These are phyloP conservation scores for Quercus alba DNA, from an alignment of 306 rosid genomes.

Conservation along the genomic window DNA sequence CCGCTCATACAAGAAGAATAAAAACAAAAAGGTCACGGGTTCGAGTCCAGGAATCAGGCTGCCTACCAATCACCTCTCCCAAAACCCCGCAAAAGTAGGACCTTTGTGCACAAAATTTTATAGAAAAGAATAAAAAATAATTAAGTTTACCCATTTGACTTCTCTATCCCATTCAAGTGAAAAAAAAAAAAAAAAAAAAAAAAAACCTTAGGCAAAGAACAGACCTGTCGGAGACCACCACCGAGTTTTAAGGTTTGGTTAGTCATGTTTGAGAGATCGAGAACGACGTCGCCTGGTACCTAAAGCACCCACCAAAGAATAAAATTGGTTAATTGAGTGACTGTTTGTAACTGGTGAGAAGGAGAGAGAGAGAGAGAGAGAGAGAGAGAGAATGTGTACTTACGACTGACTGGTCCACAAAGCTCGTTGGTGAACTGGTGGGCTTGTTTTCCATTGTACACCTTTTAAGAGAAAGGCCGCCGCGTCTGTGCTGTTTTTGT, in stretches of 20 bases:
- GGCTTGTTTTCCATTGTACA: conserved; percentile 43
- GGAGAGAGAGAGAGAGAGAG: not conserved
- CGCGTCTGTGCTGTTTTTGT: too few relatives aligned
- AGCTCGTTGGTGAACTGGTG: conserved; percentile 29
- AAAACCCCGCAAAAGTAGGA: too few relatives aligned
- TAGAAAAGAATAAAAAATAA: not conserved
- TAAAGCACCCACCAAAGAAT: conserved; percentile 20
- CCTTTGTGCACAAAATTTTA: too few relatives aligned
- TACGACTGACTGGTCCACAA: conserved; percentile 51
- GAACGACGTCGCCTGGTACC: conserved; percentile 91
- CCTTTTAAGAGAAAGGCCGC: not conserved
- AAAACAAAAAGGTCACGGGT: too few relatives aligned
- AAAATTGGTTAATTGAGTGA: not conserved
- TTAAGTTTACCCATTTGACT: too few relatives aligned
- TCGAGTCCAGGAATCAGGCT: too few relatives aligned
- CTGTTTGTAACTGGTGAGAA: not conserved
- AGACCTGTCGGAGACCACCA: conserved; percentile 80
- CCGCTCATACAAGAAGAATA: not conserved
- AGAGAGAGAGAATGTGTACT: conserved; percentile 12
- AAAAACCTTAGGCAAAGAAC: conserved; percentile 8
- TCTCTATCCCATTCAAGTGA: too few relatives aligned
- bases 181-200: too few relatives aligned
- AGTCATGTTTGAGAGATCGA: conserved; percentile 71
- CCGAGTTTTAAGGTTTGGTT: conserved; percentile 91
- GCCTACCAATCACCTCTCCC: too few relatives aligned